Evolutionary conservation across 2,329 filamentous ascomycete genomes (phyloP), one percentile per base, ranked within the genome.

Genomic region (Pseudogymnoascus sp.): DNA sequence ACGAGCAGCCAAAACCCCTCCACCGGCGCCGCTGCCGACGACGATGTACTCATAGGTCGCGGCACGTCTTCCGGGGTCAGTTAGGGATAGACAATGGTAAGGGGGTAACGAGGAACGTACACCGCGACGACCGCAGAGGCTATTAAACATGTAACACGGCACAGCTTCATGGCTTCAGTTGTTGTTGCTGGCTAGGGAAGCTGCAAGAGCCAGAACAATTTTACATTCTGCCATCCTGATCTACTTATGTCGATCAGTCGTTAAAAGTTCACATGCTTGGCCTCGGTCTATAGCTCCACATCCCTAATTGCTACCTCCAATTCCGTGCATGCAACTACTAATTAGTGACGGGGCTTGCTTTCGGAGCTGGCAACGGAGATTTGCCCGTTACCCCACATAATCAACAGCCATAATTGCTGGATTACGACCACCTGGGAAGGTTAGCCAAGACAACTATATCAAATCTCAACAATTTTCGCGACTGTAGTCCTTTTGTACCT

Each of bases 11-110:
- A 81, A 66, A 38, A 79, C 78, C 28, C 75, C 78, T 62, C 79
- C 79, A 35, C 79, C 79, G 22, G 79, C 72, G 12, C 79, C 79
- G 25, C 77, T 80, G 6, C 80, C 80, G 22, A 82, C 78, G 14
- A 83, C 74, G 12, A 82, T 74, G 70, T 81, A 83, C 61, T 82
- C 80, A 71, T 82, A 82, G 18, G 22, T 50, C 25, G 43, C 9
- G 25, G 25, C 43, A 30, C 43, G 25, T 11, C 43, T 50, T 30
- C 12, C 43, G 12, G n/a, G 11, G 43, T 50, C 43, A 50, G n/a
- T 30, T 30, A 28, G 8, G 9, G 18, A 11, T 30, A 8, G 7
- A 30, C 16, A 6, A 25, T 30, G 30, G 11, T 16, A 30, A 6
- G 7, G 4, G 12, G 12, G 39, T 14, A n/a, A 8, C 12, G 41